These are phyloP conservation scores for Tuctoria greenei DNA, from an alignment of 176 grass and related monocot species.

Conservation along the genomic window DNA sequence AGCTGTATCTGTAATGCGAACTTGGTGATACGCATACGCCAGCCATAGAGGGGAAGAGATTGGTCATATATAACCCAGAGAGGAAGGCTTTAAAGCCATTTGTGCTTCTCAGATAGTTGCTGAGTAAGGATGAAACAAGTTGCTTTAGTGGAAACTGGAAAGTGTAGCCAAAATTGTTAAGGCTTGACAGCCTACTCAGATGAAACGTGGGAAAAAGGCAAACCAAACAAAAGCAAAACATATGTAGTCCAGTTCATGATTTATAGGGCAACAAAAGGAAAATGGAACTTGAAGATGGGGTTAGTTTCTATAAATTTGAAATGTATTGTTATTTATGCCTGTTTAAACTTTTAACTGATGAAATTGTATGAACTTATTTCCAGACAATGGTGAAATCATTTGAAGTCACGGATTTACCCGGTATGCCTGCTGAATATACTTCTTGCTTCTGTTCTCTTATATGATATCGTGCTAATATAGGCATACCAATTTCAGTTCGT, in stretches of 20 bases:
- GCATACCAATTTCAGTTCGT: conserved; percentile 62
- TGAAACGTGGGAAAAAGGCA: not conserved
- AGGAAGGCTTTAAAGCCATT: conserved; percentile 19
- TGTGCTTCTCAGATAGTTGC: not conserved
- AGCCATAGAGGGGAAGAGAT: not conserved
- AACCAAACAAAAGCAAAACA: not conserved
- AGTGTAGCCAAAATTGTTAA: conserved; percentile 5
- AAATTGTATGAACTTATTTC: conserved; percentile 28
- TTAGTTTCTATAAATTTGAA: not conserved
- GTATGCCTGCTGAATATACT: conserved; percentile 36
- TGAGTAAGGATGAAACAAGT: not conserved
- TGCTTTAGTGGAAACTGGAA: not conserved
- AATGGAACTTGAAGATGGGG: not conserved
- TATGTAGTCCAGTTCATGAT: not conserved
- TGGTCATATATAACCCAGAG: conserved; percentile 8
- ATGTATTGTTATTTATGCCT: not conserved
- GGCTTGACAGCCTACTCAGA: not conserved
- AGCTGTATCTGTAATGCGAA: not conserved
- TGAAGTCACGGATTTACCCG: conserved; percentile 96
- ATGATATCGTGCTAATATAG: conserved; percentile 33
- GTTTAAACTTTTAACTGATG: conserved; percentile 12
- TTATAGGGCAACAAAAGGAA: not conserved
- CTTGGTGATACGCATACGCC: conserved; percentile 4
- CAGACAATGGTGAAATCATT: conserved; percentile 99
- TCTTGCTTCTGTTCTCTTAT: not conserved